A percentile compares a stretch with the other conserved stretches of the same genome.
phyloP scores from a whole-genome alignment of 2,329 filamentous ascomycete species.

The Stylonectria norvegica region DNA sequence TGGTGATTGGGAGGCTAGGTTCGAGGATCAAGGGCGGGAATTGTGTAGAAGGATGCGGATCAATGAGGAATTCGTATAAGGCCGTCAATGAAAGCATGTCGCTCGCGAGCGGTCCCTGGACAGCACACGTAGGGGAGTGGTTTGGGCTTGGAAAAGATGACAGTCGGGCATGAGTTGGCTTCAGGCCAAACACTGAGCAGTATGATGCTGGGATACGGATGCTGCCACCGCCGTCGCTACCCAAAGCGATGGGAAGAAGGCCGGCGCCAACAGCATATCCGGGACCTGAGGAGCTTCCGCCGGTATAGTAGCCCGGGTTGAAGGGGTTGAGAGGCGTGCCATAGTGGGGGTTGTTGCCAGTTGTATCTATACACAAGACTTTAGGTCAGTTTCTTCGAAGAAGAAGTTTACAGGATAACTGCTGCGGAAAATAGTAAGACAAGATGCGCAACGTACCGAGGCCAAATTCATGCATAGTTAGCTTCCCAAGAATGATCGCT shows the following conservation, averaged over 20 bases:
- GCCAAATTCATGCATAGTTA: slow-evolving; percentile 74
- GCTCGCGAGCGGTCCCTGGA: slow-evolving; percentile 64
- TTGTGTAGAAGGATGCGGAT: slow-evolving; percentile 56
- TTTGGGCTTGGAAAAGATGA: slow-evolving; percentile 58
- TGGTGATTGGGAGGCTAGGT: slow-evolving; percentile 29
- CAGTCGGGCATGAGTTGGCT: slow-evolving; percentile 65
- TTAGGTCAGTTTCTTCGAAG: slow-evolving; percentile 1
- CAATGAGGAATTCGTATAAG: slow-evolving; percentile 61
- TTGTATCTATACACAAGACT: slow-evolving; percentile 55
- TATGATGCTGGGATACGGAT: slow-evolving; percentile 70
- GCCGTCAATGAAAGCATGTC: slow-evolving; percentile 65
- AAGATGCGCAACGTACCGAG: slow-evolving; percentile 47
- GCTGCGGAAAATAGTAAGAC: too few species aligned
- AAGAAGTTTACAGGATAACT: too few species aligned
- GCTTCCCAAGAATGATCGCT: slow-evolving; percentile 67
- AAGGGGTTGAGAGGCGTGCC: slow-evolving; percentile 76
- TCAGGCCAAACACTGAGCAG: slow-evolving; percentile 72
- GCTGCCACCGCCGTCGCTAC: slow-evolving; percentile 70
- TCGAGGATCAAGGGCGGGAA: slow-evolving; percentile 45
- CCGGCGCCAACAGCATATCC: slow-evolving; percentile 68
- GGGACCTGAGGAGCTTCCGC: slow-evolving; percentile 72
- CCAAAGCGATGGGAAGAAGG: slow-evolving; percentile 67
- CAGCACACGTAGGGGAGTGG: slow-evolving; percentile 59
- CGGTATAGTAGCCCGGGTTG: slow-evolving; percentile 69
- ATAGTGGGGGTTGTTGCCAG: slow-evolving; percentile 68